phyloP scores from a whole-genome alignment of 2,329 filamentous ascomycete genomes.

The Arthrobotrys megalospora region DNA sequence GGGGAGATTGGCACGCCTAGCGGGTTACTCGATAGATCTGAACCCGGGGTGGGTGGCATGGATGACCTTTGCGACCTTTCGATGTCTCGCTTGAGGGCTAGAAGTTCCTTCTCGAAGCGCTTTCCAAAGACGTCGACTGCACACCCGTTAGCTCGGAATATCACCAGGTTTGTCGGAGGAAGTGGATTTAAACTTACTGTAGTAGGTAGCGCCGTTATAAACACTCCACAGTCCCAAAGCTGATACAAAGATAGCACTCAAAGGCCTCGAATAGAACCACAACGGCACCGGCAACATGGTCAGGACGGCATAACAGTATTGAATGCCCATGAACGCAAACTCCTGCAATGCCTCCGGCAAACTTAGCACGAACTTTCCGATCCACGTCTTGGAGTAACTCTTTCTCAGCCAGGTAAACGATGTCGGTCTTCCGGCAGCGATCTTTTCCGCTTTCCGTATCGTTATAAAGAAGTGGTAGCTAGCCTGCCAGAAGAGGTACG shows the following conservation, averaged over 20 bases:
- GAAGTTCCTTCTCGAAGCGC: slow-evolving; percentile 95
- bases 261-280: slow-evolving; percentile 92
- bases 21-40: slow-evolving; percentile 43
- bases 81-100: slow-evolving; percentile 89
- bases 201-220: slow-evolving; percentile 96
- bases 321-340: slow-evolving; percentile 93
- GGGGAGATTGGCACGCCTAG: slow-evolving; percentile 10
- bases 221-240: slow-evolving; percentile 93
- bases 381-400: slow-evolving; percentile 89
- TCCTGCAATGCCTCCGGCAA: slow-evolving; percentile 85
- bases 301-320: slow-evolving; percentile 88
- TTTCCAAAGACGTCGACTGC: slow-evolving; percentile 91
- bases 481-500: slow-evolving; percentile 93
- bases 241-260: slow-evolving; percentile 82
- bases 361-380: slow-evolving; percentile 86
- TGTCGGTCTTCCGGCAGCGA: slow-evolving; percentile 92
- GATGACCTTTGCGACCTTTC: slow-evolving; percentile 83
- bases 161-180: background rate
- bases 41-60: slow-evolving; percentile 66
- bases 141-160: slow-evolving; percentile 24
- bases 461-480: slow-evolving; percentile 96
- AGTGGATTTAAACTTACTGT: slow-evolving; percentile 71
- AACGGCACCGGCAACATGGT: slow-evolving; percentile 96
- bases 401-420: slow-evolving; percentile 97
- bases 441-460: slow-evolving; percentile 93